Evolutionary conservation across 2,329 filamentous ascomycete genomes (phyloP).

Genomic region (Berkeleyomyces rouxiae): DNA sequence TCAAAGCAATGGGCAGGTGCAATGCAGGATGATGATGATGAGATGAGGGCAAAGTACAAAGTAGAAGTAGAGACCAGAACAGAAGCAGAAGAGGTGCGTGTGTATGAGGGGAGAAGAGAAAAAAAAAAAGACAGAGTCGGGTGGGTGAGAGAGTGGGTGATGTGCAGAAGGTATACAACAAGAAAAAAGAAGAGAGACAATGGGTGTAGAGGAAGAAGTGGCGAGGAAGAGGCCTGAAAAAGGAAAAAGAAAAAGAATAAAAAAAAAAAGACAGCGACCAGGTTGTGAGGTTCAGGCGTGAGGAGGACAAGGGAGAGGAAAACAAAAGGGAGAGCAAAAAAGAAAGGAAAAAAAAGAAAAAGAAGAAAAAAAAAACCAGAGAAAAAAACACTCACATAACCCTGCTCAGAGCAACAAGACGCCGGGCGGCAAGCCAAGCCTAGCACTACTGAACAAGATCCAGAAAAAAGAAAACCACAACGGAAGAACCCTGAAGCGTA

Average conservation of each 20-base stretch:
- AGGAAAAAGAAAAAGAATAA: not conserved
- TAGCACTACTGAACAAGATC: no score
- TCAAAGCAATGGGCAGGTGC: constrained; percentile 6
- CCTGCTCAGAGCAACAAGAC: not conserved
- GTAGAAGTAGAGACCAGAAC: not conserved
- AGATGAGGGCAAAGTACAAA: not conserved
- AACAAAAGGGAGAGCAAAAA: not conserved
- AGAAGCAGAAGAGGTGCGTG: not conserved
- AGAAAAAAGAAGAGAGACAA: not conserved
- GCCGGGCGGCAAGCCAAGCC: not conserved
- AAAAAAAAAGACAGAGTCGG: not conserved
- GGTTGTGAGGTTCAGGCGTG: not conserved
- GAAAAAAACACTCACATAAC: not conserved
- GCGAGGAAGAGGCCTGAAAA: not conserved
- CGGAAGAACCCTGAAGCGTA: not conserved
- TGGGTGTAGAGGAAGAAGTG: not conserved
- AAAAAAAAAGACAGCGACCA: not conserved
- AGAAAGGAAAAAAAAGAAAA: not conserved
- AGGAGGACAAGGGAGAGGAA: not conserved
- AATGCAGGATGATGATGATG: constrained; percentile 12
- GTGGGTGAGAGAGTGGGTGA: constrained; percentile 9
- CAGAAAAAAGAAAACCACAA: not conserved
- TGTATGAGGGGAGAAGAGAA: not conserved
- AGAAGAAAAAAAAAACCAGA: not conserved
- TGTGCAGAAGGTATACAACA: constrained; percentile 10